Evolutionary conservation across 2,329 filamentous ascomycete species (phyloP).

Genomic region (Microdochium nivale): DNA sequence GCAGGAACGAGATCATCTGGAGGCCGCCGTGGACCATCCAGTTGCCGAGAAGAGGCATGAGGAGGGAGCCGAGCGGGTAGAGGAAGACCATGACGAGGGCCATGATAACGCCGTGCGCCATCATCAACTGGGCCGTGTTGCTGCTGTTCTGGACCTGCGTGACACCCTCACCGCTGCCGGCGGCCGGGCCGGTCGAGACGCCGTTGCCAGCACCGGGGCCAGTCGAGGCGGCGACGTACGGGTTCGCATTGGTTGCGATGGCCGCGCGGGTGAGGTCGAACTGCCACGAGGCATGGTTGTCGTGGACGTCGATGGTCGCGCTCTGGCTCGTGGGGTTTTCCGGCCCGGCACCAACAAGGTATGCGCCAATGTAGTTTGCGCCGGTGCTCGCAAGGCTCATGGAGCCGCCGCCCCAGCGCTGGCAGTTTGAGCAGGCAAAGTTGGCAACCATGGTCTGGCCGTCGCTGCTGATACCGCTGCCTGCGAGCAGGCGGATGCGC

Average conservation of each 20-base stretch:
- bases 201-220: slow-evolving; percentile 1
- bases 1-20: slow-evolving; percentile 44
- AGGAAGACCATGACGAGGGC: slow-evolving; percentile 47
- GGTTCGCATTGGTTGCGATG: slow-evolving; percentile 40
- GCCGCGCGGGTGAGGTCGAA: slow-evolving; percentile 40
- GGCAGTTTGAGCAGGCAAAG: slow-evolving; percentile 44
- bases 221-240: slow-evolving; percentile 28
- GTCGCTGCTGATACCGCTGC: slow-evolving; percentile 43
- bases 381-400: slow-evolving; percentile 31
- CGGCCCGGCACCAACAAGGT: slow-evolving; percentile 33
- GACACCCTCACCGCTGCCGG: slow-evolving; percentile 4
- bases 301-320: slow-evolving; percentile 36
- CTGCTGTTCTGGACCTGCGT: slow-evolving; percentile 5
- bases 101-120: slow-evolving; percentile 52
- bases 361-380: slow-evolving; percentile 45
- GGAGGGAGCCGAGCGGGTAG: slow-evolving; percentile 50
- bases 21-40: slow-evolving; percentile 49
- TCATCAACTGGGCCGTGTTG: slow-evolving; percentile 17
- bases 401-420: slow-evolving; percentile 31
- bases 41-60: slow-evolving; percentile 50
- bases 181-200: neutral
- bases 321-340: slow-evolving; percentile 32
- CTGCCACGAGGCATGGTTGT: slow-evolving; percentile 30
- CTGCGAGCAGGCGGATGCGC: slow-evolving; percentile 44
- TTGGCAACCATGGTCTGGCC: slow-evolving; percentile 50